A percentile compares a stretch with the other conserved stretches of the same genome.
These are phyloP conservation scores for Xylariaceae sp. DNA, from an alignment of 2,329 filamentous ascomycete species.

Conservation along the genomic window DNA sequence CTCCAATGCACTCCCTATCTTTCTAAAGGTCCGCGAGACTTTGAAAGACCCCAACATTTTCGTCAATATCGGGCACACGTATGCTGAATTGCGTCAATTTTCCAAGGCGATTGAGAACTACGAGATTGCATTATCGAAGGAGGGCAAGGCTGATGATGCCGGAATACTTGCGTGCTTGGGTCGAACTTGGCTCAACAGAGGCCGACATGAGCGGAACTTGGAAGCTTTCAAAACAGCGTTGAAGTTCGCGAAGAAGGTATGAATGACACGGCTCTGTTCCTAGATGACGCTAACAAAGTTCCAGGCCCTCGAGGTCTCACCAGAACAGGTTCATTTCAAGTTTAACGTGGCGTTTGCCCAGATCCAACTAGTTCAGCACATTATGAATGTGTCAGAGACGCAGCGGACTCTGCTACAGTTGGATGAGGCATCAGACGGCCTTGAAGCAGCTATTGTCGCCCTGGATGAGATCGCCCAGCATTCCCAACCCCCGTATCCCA, in stretches of 20 bases:
- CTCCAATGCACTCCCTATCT: conserved; percentile 76
- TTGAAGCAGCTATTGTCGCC: conserved; percentile 79
- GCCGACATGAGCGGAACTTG: conserved; percentile 57
- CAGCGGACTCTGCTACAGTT: conserved; percentile 78
- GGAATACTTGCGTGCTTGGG: conserved; percentile 81
- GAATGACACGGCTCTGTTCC: conserved; percentile 8
- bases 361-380: conserved; percentile 82
- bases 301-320: conserved; percentile 70
- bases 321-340: conserved; percentile 84
- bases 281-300: conserved; percentile 20
- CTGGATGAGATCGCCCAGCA: conserved; percentile 61
- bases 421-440: conserved; percentile 70
- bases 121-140: conserved; percentile 76
- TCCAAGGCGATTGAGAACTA: conserved; percentile 92
- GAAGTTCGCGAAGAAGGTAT: conserved; percentile 60
- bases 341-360: conserved; percentile 99
- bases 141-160: conserved; percentile 68
- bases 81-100: conserved; percentile 85
- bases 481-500: conserved; percentile 77
- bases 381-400: conserved; percentile 70
- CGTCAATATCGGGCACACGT: conserved; percentile 91
- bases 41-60: conserved; percentile 84
- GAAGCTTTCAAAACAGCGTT: conserved; percentile 56
- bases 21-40: conserved; percentile 86
- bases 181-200: conserved; percentile 80